Percentiles rank a stretch among this genome's conserved stretches.
Evolutionary conservation across 768 basidiomycete species (phyloP).

Genomic region (Lactarius indigo): DNA sequence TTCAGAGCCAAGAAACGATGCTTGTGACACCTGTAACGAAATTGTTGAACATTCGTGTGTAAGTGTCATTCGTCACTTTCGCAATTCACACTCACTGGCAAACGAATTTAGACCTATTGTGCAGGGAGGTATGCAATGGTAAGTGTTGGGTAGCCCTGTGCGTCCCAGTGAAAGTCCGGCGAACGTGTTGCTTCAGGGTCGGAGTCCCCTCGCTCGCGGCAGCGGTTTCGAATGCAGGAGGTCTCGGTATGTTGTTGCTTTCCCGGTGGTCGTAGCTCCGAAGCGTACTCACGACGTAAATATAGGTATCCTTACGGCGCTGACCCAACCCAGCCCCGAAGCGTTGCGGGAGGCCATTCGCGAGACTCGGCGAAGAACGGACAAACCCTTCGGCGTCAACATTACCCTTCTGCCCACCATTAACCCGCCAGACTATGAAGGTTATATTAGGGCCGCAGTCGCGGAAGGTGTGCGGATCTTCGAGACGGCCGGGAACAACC

Average conservation of each 20-base stretch:
- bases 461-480: constrained; percentile 87
- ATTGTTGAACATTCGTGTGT: constrained; percentile 65
- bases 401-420: constrained; percentile 86
- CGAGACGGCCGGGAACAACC: constrained; percentile 91
- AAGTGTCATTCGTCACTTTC: constrained; percentile 29
- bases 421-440: constrained; percentile 86
- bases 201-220: constrained; percentile 71
- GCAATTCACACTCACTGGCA: not conserved
- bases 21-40: constrained; percentile 58
- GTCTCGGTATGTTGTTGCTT: constrained; percentile 50
- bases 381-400: constrained; percentile 81
- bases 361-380: constrained; percentile 66
- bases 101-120: constrained; percentile 59
- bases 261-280: not conserved
- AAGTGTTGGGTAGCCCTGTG: constrained; percentile 19
- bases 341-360: constrained; percentile 76
- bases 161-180: not conserved
- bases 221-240: constrained; percentile 81
- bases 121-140: constrained; percentile 94
- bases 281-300: not conserved
- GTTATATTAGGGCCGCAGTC: constrained; percentile 75
- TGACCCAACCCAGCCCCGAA: constrained; percentile 84
- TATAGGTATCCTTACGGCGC: constrained; percentile 75
- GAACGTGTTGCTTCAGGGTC: constrained; percentile 50
- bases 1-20: constrained; percentile 29